Base-by-base conservation (phyloP, 1,284 basidiomycete species). In the Afroboletus lepidellus region DNA sequence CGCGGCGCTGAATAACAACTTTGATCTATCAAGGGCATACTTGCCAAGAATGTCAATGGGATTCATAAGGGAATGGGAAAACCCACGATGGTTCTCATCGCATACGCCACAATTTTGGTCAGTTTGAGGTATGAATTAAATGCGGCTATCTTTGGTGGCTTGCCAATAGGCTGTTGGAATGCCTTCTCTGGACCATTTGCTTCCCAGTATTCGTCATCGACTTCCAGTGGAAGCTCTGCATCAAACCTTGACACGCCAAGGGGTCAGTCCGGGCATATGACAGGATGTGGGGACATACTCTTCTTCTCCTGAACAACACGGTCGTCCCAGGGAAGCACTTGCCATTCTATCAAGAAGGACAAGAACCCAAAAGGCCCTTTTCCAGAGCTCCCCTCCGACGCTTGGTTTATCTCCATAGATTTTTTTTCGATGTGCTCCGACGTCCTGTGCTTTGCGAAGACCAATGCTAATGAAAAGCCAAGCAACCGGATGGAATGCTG, bases 181-280 rank as follows among this genome's bases (percentile, higher is more conserved):
- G 73, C 72, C 41, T 67, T 54, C 20, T 74, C 64, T 5, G 77
- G 74, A 50, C 79, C 73, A 3, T 77, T 74, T 47, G 73, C 65
- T 60, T 83, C 80, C 90, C 89, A 93, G 61, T 84, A 92, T 57
- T 93, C 89, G 63, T 96, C 94, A 57, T 94, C 88, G 7, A 94
- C 85, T 63, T 91, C 89, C 8, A 90, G 72, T 1, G 91, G 90
- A 44, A 87, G 75, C 34, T 90, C 88, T 23, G 87, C 73, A 65
- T 94, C 91, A 65, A 89, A 86, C 66, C 87, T 89, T 60, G 4
- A 50, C 44, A 48, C 34, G 44, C 36, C 48, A 54, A 54, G 24
- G 32, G 29, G 44, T 65, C 18, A 57, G 52, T 37, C 24, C 37
- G 37, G 36, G 37, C 3, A 30, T 18, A 46, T 36, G 29, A 46